phyloP scores from a whole-genome alignment of 2,329 filamentous ascomycete genomes.

The Sporothrix globosa region DNA sequence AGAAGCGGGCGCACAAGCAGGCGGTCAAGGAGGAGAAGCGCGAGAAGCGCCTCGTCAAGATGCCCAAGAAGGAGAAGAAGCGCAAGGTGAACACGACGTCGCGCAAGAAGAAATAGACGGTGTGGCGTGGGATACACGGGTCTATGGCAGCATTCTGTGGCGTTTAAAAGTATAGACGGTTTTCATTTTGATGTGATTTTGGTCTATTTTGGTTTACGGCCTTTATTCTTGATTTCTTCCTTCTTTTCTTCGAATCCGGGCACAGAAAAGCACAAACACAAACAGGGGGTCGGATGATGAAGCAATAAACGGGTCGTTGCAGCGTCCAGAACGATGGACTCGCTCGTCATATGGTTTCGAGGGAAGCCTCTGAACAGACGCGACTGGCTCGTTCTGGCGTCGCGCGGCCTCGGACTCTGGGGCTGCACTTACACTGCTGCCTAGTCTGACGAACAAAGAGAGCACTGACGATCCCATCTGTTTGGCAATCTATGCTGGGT shows the following conservation, averaged over 20 bases:
- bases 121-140: neutral
- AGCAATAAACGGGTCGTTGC: constrained; percentile 26
- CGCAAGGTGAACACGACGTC: constrained; percentile 69
- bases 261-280: neutral
- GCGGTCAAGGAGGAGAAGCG: constrained; percentile 94
- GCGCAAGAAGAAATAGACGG: constrained; percentile 51
- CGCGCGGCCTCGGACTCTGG: constrained; percentile 11
- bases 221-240: neutral
- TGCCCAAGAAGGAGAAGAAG: constrained; percentile 96
- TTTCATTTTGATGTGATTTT: neutral
- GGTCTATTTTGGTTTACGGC: neutral
- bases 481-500: constrained; percentile 42
- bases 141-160: constrained; percentile 24
- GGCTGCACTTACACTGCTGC: constrained; percentile 32
- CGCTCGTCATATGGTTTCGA: neutral
- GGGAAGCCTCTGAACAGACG: neutral
- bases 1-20: constrained; percentile 84
- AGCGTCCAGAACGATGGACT: neutral
- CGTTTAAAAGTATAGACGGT: constrained; percentile 20
- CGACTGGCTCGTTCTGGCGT: constrained; percentile 8
- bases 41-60: constrained; percentile 91
- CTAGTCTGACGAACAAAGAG: constrained; percentile 62
- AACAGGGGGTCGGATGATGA: constrained; percentile 35
- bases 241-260: neutral
- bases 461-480: constrained; percentile 54